Percentiles rank a stretch among this genome's conserved stretches.
phyloP scores from a whole-genome alignment of 2,329 filamentous ascomycete genomes.

The Clonostachys rhizophaga region DNA sequence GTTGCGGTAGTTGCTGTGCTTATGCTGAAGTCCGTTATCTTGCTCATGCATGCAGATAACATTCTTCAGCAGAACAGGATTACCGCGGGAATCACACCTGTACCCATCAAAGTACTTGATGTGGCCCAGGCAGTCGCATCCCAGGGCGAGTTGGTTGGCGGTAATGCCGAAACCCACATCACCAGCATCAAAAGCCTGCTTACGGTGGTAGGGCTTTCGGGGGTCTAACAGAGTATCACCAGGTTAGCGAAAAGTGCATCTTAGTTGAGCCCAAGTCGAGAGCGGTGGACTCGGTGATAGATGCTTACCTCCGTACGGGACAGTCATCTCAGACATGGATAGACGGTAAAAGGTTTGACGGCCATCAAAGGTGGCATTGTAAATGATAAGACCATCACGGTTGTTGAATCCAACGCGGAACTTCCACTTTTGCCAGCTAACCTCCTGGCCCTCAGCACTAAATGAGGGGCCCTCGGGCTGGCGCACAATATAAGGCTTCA shows the following conservation, averaged over 20 bases:
- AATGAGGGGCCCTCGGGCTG: conserved; percentile 35
- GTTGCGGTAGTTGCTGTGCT: conserved; percentile 60
- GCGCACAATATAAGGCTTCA: conserved; percentile 30
- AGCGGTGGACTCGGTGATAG: too few species aligned
- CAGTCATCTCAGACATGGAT: conserved; percentile 66
- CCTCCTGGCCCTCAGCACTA: conserved; percentile 38
- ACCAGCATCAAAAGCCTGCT: conserved; percentile 66
- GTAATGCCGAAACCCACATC: conserved; percentile 61
- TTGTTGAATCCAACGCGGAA: conserved; percentile 69
- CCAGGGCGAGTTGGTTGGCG: conserved; percentile 61
- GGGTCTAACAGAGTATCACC: conserved; percentile 32
- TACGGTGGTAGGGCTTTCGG: conserved; percentile 57
- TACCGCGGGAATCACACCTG: conserved; percentile 58
- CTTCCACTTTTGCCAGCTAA: conserved; percentile 62
- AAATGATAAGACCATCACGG: conserved; percentile 65
- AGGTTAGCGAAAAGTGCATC: too few species aligned
- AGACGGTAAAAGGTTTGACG: conserved; percentile 64
- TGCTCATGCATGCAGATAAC: conserved; percentile 29
- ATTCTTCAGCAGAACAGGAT: conserved; percentile 61
- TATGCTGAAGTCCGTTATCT: conserved; percentile 55
- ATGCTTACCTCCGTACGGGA: conserved; percentile 48
- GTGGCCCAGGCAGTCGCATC: conserved; percentile 67
- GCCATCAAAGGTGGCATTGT: conserved; percentile 63
- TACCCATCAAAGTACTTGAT: conserved; percentile 48
- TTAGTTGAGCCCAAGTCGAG: too few species aligned